These are phyloP conservation scores for Hippophae tibetana DNA, from an alignment of 306 rosid species.

Conservation along the genomic window DNA sequence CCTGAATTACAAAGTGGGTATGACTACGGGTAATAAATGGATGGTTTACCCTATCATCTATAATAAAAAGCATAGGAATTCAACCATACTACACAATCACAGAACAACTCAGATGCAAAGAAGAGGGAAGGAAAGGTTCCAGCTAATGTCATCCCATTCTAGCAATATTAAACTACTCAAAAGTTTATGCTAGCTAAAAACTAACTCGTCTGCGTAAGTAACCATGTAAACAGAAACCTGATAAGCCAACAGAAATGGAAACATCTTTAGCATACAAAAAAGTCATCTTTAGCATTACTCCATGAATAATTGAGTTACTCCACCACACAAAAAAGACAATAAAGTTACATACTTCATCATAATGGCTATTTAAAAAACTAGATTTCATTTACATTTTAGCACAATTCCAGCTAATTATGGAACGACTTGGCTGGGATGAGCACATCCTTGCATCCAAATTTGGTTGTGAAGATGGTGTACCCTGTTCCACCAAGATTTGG, in stretches of 20 bases:
- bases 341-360: not conserved
- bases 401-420: constrained; percentile 15
- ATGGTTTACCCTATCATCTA: not conserved
- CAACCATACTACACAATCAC: not conserved
- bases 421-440: too few species aligned
- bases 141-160: not conserved
- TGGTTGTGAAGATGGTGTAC: too few species aligned
- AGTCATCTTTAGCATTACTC: not conserved
- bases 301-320: not conserved
- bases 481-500: too few species aligned
- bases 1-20: not conserved
- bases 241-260: not conserved
- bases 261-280: not conserved
- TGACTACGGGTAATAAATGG: not conserved
- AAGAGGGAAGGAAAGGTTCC: not conserved
- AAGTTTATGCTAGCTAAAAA: not conserved
- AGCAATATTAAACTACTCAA: not conserved
- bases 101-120: not conserved
- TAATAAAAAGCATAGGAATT: too few species aligned
- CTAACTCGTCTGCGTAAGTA: not conserved
- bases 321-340: not conserved
- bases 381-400: constrained; percentile 3
- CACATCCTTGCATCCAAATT: too few species aligned
- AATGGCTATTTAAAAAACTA: constrained; percentile 8
- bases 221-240: not conserved